Conservation (phyloP, 169 alveolate species). For the Miamiensis avidus region DNA sequence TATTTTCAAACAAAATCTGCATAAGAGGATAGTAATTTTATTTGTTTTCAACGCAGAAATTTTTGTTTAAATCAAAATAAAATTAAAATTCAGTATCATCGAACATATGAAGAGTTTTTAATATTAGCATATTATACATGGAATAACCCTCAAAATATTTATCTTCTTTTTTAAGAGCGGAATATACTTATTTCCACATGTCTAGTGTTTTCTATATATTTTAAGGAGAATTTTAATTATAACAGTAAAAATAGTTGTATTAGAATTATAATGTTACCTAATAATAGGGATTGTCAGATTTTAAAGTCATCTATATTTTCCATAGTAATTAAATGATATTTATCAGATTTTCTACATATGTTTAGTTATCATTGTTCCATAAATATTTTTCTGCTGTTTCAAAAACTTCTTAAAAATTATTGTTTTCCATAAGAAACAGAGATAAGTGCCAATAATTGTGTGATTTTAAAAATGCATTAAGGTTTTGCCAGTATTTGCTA, state of each 20-base stretch:
- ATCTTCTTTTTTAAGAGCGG: not conserved
- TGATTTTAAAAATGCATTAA: not conserved
- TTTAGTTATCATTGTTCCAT: not conserved
- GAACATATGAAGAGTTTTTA: too few species aligned
- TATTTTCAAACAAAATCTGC: not conserved
- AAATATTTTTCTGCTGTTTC: not conserved
- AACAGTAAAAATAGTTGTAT: too few species aligned
- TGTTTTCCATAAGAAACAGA: not conserved
- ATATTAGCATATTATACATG: not conserved
- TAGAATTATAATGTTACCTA: too few species aligned
- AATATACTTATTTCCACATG: not conserved
- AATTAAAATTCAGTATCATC: not conserved
- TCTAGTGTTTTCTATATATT: not conserved
- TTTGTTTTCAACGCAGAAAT: not conserved
- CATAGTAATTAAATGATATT: not conserved
- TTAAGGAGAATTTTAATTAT: too few species aligned
- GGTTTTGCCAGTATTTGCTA: not conserved
- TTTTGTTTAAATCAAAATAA: too few species aligned
- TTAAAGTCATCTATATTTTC: not conserved
- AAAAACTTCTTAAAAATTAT: not conserved
- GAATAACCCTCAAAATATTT: not conserved
- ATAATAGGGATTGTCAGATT: not conserved
- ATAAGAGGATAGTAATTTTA: not conserved
- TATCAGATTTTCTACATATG: not conserved
- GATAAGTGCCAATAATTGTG: not conserved